Conservation (phyloP, 2,329 filamentous ascomycete species). For the Pseudogymnoascus sp. region DNA sequence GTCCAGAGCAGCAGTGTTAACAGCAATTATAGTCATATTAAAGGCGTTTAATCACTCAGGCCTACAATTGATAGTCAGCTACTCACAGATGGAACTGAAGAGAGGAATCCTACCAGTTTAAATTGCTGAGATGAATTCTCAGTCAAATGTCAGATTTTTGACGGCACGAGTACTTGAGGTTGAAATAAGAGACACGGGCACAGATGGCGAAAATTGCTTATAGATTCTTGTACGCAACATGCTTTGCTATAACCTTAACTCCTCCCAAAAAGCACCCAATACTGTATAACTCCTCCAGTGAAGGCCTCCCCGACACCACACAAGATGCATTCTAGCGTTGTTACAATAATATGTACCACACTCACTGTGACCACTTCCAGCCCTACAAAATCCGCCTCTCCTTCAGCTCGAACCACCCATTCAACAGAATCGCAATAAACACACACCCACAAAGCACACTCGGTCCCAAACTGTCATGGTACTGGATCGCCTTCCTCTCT, state of each 20-base stretch:
- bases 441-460: conserved; percentile 66
- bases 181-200: not conserved
- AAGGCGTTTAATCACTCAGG: not conserved
- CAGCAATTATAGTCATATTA: not conserved
- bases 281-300: not conserved
- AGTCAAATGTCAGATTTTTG: not conserved
- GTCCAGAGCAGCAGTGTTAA: not conserved
- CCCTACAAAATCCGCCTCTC: conserved; percentile 47
- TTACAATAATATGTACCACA: conserved; percentile 13
- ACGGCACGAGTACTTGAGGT: not conserved
- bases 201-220: not conserved
- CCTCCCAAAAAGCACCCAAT: not conserved
- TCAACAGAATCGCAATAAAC: conserved; percentile 65
- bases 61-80: not conserved
- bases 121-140: too few relatives aligned
- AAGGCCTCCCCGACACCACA: not conserved
- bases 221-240: not conserved
- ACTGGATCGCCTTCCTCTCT: conserved; percentile 73
- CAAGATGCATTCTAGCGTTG: not conserved
- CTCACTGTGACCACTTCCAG: not conserved
- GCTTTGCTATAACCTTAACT: conserved; percentile 1
- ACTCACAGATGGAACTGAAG: not conserved
- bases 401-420: conserved; percentile 71
- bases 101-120: too few relatives aligned
- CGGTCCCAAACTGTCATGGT: conserved; percentile 85